Conservation (phyloP, 2,329 filamentous ascomycete species). For the Davidsoniella neocaledoniae region DNA sequence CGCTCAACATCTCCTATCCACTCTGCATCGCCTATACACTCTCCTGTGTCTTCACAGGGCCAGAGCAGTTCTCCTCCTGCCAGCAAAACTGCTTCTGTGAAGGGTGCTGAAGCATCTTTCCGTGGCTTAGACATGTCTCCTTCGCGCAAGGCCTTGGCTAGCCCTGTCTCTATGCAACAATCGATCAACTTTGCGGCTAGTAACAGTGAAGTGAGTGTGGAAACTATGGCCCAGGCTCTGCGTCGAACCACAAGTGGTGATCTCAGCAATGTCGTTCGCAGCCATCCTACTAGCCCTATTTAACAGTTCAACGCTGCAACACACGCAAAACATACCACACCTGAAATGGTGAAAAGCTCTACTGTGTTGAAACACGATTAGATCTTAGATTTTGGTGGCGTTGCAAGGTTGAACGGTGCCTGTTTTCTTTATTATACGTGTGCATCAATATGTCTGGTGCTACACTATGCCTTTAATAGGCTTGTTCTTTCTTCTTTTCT, state of each 20-base stretch:
- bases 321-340: too few species aligned
- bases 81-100: conserved; percentile 58
- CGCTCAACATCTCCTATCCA: conserved; percentile 67
- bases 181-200: conserved; percentile 28
- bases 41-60: conserved; percentile 48
- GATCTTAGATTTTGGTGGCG: too few species aligned
- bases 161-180: conserved; percentile 35
- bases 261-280: conserved; percentile 36
- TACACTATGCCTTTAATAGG: neutral
- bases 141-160: conserved; percentile 40
- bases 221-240: conserved; percentile 86
- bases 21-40: conserved; percentile 20
- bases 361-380: too few species aligned
- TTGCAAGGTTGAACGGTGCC: too few species aligned
- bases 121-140: conserved; percentile 53
- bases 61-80: conserved; percentile 48
- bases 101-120: conserved; percentile 19
- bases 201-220: conserved; percentile 59
- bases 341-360: too few species aligned
- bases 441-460: neutral
- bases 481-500: neutral
- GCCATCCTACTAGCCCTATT: conserved; percentile 41
- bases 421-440: neutral
- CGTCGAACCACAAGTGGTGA: conserved; percentile 74
- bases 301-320: conserved; percentile 19